Percentiles rank a stretch among this genome's conserved stretches.
phyloP scores from a whole-genome alignment of 768 basidiomycete genomes.

The Rhodosporidiobolus sp. region DNA sequence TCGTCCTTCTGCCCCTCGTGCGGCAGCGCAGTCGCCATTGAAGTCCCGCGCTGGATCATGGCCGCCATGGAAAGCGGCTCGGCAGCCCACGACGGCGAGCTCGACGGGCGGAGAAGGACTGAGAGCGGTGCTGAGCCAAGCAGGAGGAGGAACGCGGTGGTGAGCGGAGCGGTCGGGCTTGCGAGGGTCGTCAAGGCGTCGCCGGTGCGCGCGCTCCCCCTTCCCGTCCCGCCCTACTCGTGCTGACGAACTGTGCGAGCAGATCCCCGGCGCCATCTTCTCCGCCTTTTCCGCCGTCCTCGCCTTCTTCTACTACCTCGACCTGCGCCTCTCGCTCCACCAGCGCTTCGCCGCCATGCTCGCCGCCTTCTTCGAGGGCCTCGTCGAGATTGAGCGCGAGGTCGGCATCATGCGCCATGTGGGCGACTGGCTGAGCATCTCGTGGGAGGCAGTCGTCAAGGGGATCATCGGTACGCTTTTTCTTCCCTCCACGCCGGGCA shows the following conservation, averaged over 20 bases:
- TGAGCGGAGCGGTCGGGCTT: neutral
- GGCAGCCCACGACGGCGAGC: neutral
- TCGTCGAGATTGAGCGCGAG: constrained; percentile 29
- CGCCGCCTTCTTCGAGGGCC: constrained; percentile 6
- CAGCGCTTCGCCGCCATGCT: neutral
- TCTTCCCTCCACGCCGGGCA: too few species aligned
- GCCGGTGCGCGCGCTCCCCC: constrained; percentile 1
- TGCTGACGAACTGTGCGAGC: neutral
- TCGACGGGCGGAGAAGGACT: neutral
- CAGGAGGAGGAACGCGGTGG: neutral
- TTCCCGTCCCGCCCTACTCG: neutral
- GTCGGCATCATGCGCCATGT: constrained; percentile 15
- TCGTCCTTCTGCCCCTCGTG: constrained; percentile 7
- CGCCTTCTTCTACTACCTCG: constrained; percentile 21
- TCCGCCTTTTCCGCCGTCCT: neutral
- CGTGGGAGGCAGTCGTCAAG: constrained; percentile 23
- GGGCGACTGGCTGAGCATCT: constrained; percentile 19
- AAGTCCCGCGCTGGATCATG: constrained; percentile 18
- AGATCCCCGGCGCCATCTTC: constrained; percentile 13
- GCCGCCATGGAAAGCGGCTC: constrained; percentile 4
- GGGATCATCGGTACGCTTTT: constrained; percentile 9
- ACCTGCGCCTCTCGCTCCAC: constrained; percentile 15
- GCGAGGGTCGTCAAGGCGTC: constrained; percentile 8
- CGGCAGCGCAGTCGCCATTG: constrained; percentile 13
- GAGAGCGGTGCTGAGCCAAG: neutral